Evolutionary conservation across 108 stramenopile species (phyloP), one percentile per base, ranked within the genome.

Genomic region (Bacterosira constricta): DNA sequence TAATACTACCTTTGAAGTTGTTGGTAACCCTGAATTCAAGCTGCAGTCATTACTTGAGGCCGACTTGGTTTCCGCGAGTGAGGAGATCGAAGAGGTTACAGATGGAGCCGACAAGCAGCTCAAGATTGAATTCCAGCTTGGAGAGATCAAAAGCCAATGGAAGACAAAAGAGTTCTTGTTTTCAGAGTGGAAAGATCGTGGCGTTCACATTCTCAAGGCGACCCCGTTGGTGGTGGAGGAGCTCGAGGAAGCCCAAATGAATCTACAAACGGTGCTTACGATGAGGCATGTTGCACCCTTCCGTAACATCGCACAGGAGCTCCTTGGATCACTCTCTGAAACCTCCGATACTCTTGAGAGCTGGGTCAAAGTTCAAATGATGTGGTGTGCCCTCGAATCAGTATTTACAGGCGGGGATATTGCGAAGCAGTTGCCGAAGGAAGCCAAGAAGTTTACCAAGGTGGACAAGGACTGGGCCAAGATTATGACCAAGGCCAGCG

Each of bases 331-430:
- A 26, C 85, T 94, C 17, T 89, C 89, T 30, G 93, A 96, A 69
- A 92, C 94, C 2, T 86, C 91, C 20, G 96, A 96, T 52, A 95
- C 88, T 20, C 85, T 96, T 9, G 96, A 96, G 71, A 86, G 85
- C 41, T 96, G 96, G 96, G 64, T 90, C 56, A 95, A 95, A 79
- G 96, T 96, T 27, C 96, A 95, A 73, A 83, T 87, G 71, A 88
- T 95, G 88, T 96, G 94, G 94, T 92, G 91, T 72, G 92, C 90
- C 2, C 85, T 96, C 18, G 96, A 95, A 70, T 87, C 88, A 13
- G 96, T 96, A 2, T 96, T 96, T 70, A 92, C 92, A 2, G 93
- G 93, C 27, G 96, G 96, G 23, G 96, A 96, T 73, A 96, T 96
- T 69, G 92, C 94, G 42, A 95, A 94, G 77, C 92, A 95, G 72